phyloP scores from a whole-genome alignment of 1,139 yeast species.

The Zygosaccharomyces sapae region DNA sequence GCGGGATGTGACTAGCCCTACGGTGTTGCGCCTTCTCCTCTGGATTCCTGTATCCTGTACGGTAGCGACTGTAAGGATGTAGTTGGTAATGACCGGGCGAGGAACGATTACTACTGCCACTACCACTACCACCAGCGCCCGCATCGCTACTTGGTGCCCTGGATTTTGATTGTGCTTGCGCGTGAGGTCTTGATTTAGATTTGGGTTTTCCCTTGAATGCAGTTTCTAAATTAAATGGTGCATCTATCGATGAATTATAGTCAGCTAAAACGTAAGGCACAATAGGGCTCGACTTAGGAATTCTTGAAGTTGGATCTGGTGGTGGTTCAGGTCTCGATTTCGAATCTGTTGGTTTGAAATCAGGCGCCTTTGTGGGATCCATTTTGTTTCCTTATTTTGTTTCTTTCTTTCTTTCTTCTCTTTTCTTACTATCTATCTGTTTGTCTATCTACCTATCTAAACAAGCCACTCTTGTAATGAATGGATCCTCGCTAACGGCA shows the following conservation, averaged over 20 bases:
- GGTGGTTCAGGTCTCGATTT: slow-evolving; percentile 61
- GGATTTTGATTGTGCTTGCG: background rate
- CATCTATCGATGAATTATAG: slow-evolving; percentile 63
- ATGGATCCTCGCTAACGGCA: too few relatives aligned
- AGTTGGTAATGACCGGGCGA: background rate
- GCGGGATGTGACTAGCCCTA: slow-evolving; percentile 38
- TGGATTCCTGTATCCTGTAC: background rate
- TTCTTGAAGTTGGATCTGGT: slow-evolving; percentile 61
- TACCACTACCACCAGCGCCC: too few relatives aligned
- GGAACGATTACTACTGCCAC: background rate
- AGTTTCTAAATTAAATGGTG: slow-evolving; percentile 54
- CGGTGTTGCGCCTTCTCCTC: slow-evolving; percentile 6
- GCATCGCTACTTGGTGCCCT: too few relatives aligned
- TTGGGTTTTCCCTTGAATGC: slow-evolving; percentile 4
- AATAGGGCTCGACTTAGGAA: slow-evolving; percentile 74
- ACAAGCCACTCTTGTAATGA: too few relatives aligned
- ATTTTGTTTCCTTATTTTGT: slow-evolving; percentile 39
- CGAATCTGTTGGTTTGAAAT: slow-evolving; percentile 67
- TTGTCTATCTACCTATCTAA: too few relatives aligned
- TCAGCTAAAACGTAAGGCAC: slow-evolving; percentile 75
- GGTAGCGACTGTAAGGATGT: background rate
- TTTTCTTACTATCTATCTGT: too few relatives aligned
- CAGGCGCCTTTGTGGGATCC: slow-evolving; percentile 82
- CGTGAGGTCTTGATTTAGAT: background rate
- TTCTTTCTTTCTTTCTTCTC: too few relatives aligned